Conservation (phyloP, 805 yeast genomes). For the Kodamaea kakaduensis region DNA sequence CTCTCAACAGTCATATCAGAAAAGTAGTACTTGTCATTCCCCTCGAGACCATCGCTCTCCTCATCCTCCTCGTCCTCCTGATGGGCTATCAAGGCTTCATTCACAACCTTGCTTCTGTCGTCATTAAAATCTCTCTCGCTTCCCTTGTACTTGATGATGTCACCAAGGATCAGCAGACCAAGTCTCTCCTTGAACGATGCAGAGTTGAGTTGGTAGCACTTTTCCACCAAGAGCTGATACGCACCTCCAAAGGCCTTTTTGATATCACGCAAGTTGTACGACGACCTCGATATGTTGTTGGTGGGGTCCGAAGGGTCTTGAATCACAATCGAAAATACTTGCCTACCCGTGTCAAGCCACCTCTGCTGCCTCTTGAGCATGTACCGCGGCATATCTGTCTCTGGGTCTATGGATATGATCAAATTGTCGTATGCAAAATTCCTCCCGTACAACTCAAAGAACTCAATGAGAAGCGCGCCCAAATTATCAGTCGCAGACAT, state of each 20-base stretch:
- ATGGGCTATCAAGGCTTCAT: constrained; percentile 49
- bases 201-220: constrained; percentile 67
- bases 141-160: constrained; percentile 71
- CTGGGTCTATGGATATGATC: constrained; percentile 58
- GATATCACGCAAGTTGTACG: constrained; percentile 73
- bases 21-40: constrained; percentile 39
- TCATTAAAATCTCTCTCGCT: constrained; percentile 73
- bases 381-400: constrained; percentile 55
- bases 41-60: constrained; percentile 33
- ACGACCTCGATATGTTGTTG: constrained; percentile 85
- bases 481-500: constrained; percentile 69
- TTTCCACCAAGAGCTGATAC: constrained; percentile 66
- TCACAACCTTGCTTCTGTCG: constrained; percentile 59
- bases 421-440: constrained; percentile 82
- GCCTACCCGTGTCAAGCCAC: constrained; percentile 46
- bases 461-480: constrained; percentile 84
- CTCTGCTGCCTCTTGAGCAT: constrained; percentile 54
- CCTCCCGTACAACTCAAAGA: constrained; percentile 87
- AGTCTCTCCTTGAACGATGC: constrained; percentile 63
- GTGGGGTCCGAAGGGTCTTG: constrained; percentile 83
- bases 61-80: constrained; percentile 22
- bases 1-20: constrained; percentile 40
- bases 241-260: constrained; percentile 89
- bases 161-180: constrained; percentile 75
- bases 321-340: constrained; percentile 64